Evolutionary conservation across 169 alveolate genomes (phyloP).

Genomic region (Plasmodium adleri): DNA sequence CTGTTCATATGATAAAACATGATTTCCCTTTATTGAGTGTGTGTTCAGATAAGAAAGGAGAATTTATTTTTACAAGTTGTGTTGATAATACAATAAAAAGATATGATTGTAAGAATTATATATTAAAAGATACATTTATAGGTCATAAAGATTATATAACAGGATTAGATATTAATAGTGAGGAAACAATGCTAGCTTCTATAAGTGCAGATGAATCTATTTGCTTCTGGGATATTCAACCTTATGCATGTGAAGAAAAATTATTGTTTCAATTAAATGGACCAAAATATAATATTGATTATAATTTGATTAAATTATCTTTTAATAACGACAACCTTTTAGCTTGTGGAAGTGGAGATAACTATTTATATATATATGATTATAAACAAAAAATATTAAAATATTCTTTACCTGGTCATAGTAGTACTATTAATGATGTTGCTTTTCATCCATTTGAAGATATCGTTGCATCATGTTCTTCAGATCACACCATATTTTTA

Average conservation of each 20-base stretch:
- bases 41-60: conserved; percentile 84
- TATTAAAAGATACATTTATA: conserved; percentile 74
- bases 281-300: conserved; percentile 85
- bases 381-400: conserved; percentile 79
- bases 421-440: conserved; percentile 89
- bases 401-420: conserved; percentile 88
- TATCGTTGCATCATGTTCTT: conserved; percentile 86
- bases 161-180: conserved; percentile 84
- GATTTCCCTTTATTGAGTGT: conserved; percentile 87
- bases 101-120: conserved; percentile 79
- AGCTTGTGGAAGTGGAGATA: conserved; percentile 88
- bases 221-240: conserved; percentile 89
- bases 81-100: conserved; percentile 87
- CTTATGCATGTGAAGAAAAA: conserved; percentile 73
- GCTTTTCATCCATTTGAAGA: conserved; percentile 87
- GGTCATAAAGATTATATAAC: conserved; percentile 89
- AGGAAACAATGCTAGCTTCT: conserved; percentile 83
- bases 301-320: conserved; percentile 83
- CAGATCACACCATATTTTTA: conserved; percentile 84
- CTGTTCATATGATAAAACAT: conserved; percentile 79
- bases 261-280: conserved; percentile 11
- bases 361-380: conserved; percentile 83
- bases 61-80: conserved; percentile 84
- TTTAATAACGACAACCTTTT: conserved; percentile 82
- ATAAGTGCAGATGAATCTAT: conserved; percentile 87